A percentile compares a stretch with the other conserved stretches of the same genome.
phyloP scores from a whole-genome alignment of 2,329 filamentous ascomycete species.

The Cladosporium sp. region DNA sequence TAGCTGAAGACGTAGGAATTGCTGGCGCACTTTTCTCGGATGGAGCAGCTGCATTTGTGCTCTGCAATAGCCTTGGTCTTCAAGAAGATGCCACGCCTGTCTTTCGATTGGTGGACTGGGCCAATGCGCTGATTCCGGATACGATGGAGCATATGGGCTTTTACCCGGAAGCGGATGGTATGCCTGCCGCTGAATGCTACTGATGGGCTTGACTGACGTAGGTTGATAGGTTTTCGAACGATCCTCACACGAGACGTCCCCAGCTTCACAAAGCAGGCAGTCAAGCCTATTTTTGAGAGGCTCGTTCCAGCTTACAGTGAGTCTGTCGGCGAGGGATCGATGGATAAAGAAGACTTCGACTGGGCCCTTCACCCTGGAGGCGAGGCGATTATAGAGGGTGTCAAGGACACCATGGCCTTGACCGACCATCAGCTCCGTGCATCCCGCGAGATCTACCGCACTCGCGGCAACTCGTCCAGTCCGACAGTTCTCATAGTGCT shows the following conservation, averaged over 20 bases:
- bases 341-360: slow-evolving; percentile 50
- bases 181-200: slow-evolving; percentile 16
- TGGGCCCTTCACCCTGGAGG: slow-evolving; percentile 72
- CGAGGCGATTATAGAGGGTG: slow-evolving; percentile 60
- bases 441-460: slow-evolving; percentile 65
- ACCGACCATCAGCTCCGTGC: slow-evolving; percentile 62
- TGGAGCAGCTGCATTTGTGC: slow-evolving; percentile 59
- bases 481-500: slow-evolving; percentile 67
- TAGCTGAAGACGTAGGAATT: slow-evolving; percentile 61
- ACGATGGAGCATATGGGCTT: slow-evolving; percentile 62
- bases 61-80: slow-evolving; percentile 61
- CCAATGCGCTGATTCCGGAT: slow-evolving; percentile 58
- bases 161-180: slow-evolving; percentile 59
- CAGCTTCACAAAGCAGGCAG: slow-evolving; percentile 1
- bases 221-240: slow-evolving; percentile 8
- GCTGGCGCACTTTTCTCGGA: slow-evolving; percentile 66
- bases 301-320: neutral
- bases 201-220: neutral
- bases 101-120: slow-evolving; percentile 63
- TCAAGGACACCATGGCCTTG: slow-evolving; percentile 56
- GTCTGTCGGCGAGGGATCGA: neutral
- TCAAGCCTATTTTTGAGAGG: slow-evolving; percentile 10
- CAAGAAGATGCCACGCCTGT: slow-evolving; percentile 31
- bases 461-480: slow-evolving; percentile 63
- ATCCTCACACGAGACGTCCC: slow-evolving; percentile 24